Base-by-base conservation (phyloP, 202 grass and related monocot genomes). In the Schoenoplectus triqueter region DNA sequence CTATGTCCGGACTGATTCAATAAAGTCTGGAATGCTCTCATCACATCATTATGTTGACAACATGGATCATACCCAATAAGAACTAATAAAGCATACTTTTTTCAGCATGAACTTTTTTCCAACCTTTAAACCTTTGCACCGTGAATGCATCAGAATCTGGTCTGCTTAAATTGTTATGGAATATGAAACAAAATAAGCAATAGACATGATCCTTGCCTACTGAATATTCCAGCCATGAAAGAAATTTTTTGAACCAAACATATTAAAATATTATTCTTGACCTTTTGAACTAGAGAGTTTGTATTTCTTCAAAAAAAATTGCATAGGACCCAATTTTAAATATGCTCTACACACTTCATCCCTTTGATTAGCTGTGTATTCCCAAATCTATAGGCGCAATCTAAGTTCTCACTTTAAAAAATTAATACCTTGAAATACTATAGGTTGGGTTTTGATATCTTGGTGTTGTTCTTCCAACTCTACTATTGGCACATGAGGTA, bases 201-300 rank as follows among this genome's bases (percentile, higher is more conserved):
- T 64, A 69, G 64, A 49, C 64, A 81, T 45, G 64, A 73, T n/a
- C 5, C 2, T 73, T 73, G 5, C 40, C 49, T 18, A 13, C 5
- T 22, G 78, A 83, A 5, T 83, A 87, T 45, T 83, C 67, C 4
- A 83, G 40, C 85, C 66, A 87, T 63, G 85, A 81, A 11, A 4
- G 55, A 57, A 59, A 86, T 10, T 5, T 3, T 2, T 44, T 59
- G n/a, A 86, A 86, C 50, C 54, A 87, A 22, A 1, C 2, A 7
- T 13, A 22, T 9, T 82, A 3, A 8, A 87, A 20, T 10, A 2
- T 9, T 7, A 0, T 54, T 54, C 6, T 5, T 54, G 51, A 1
- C 51, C 2, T 54, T 54, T 9, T 10, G 9, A 7, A 9, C 51
- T 7, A 54, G 1, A 54, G 9, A 7, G 51, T 9, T 54, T 54